These are phyloP conservation scores for Aaosphaeria pasadenensis DNA, from an alignment of 2,329 filamentous ascomycete genomes.

Conservation along the genomic window DNA sequence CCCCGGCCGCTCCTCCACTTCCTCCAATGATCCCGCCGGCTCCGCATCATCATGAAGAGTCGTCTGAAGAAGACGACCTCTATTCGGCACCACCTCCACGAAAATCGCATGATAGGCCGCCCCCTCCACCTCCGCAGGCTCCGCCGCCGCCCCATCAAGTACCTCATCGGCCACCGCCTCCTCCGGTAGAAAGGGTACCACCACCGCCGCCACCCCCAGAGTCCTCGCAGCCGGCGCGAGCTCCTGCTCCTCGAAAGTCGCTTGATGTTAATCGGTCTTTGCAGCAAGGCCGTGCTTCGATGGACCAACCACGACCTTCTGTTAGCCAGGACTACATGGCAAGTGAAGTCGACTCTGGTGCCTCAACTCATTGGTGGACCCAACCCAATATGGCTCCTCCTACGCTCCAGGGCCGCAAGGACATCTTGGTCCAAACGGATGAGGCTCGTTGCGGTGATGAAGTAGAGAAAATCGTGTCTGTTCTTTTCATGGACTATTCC, in stretches of 20 bases:
- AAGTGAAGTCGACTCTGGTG: slow-evolving; percentile 76
- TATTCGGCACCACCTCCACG: slow-evolving; percentile 34
- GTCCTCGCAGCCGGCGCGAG: slow-evolving; percentile 43
- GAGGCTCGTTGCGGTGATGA: slow-evolving; percentile 72
- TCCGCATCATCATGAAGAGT: slow-evolving; percentile 18
- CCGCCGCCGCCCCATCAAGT: slow-evolving; percentile 18
- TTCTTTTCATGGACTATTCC: slow-evolving; percentile 95
- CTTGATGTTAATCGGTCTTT: slow-evolving; percentile 60
- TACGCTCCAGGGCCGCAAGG: slow-evolving; percentile 74
- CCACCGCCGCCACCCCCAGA: slow-evolving; percentile 19
- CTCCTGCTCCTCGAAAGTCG: slow-evolving; percentile 55
- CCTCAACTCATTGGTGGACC: slow-evolving; percentile 81
- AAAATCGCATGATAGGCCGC: slow-evolving; percentile 33
- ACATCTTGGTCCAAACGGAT: slow-evolving; percentile 79
- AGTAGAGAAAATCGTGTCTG: slow-evolving; percentile 75
- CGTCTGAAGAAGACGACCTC: slow-evolving; percentile 36
- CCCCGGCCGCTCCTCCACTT: slow-evolving; percentile 30
- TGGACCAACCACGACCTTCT: slow-evolving; percentile 72
- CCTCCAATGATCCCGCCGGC: slow-evolving; percentile 10
- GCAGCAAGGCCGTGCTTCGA: slow-evolving; percentile 58
- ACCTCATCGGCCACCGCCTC: slow-evolving; percentile 30
- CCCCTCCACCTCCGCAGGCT: slow-evolving; percentile 35
- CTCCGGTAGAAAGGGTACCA: slow-evolving; percentile 19
- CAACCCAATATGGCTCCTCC: slow-evolving; percentile 77
- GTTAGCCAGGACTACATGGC: slow-evolving; percentile 82